Conservation (phyloP, 371 early-diverging fungal species). For the Nosema muscidifuracis region DNA sequence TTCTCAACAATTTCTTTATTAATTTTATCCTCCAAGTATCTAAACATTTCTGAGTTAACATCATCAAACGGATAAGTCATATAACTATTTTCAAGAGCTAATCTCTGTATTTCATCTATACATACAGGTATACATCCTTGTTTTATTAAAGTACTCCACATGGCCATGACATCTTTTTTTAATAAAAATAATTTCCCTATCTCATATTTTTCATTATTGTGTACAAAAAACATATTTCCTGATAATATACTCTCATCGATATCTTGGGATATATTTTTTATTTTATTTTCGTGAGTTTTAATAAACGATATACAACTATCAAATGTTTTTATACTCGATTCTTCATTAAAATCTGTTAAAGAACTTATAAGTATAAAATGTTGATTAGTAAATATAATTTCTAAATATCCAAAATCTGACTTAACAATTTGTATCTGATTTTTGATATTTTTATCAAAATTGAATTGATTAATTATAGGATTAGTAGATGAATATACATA, state of each 20-base stretch:
- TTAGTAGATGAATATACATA: constrained; percentile 8
- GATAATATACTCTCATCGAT: background rate
- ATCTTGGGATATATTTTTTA: background rate
- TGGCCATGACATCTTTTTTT: constrained; percentile 24
- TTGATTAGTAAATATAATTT: constrained; percentile 11
- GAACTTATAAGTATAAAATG: background rate
- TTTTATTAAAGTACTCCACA: constrained; percentile 35
- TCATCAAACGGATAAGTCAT: constrained; percentile 52
- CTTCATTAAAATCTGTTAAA: too few relatives aligned
- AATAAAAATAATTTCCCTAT: constrained; percentile 37
- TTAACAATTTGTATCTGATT: background rate
- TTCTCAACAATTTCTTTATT: constrained; percentile 31
- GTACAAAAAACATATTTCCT: background rate
- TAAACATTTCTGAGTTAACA: constrained; percentile 18
- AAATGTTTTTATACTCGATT: background rate
- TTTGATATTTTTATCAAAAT: background rate
- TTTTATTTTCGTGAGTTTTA: background rate
- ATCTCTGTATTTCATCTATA: constrained; percentile 49
- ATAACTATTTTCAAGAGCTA: constrained; percentile 51
- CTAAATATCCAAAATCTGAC: constrained; percentile 1
- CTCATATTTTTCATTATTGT: constrained; percentile 8
- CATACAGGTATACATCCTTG: constrained; percentile 45
- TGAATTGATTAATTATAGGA: background rate
- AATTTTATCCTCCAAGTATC: constrained; percentile 22
- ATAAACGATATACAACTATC: constrained; percentile 27